Conservation (phyloP, 768 basidiomycete genomes). For the Galerina sulciceps region DNA sequence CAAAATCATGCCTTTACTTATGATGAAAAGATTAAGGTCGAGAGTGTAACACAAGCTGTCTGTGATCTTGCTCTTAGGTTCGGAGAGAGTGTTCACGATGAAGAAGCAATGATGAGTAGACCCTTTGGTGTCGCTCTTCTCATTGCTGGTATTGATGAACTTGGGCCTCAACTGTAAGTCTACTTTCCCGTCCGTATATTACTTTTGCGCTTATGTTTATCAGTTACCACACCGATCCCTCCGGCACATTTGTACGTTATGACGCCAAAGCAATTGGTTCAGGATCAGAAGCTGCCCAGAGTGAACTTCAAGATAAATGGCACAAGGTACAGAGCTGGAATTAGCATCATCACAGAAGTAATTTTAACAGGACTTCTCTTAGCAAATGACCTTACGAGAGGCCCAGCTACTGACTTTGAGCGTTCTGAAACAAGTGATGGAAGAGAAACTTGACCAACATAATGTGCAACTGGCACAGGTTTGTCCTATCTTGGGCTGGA, state of each 20-base stretch:
- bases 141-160: conserved; percentile 96
- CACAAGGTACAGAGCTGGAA: conserved; percentile 66
- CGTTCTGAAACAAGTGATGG: conserved; percentile 99
- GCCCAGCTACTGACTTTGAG: conserved; percentile 86
- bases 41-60: conserved; percentile 97
- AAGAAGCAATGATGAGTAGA: conserved; percentile 99
- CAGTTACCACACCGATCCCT: conserved; percentile 98
- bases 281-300: conserved; percentile 96
- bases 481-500: conserved; percentile 17
- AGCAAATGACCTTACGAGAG: conserved; percentile 92
- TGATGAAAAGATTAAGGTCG: conserved; percentile 95
- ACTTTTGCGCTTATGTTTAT: conserved; percentile 1
- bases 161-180: conserved; percentile 92
- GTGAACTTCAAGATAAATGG: conserved; percentile 96
- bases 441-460: conserved; percentile 98
- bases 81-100: conserved; percentile 98
- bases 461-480: conserved; percentile 98
- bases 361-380: conserved; percentile 12
- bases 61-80: conserved; percentile 97
- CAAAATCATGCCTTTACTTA: conserved; percentile 97
- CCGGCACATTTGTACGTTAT: conserved; percentile 95
- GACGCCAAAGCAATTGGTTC: conserved; percentile 99
- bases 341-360: not conserved
- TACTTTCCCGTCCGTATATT: not conserved
- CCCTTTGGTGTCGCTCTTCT: conserved; percentile 98